Evolutionary conservation across 345 rosid species (phyloP), one percentile per base, ranked within the genome.

Genomic region (Populus davidiana): DNA sequence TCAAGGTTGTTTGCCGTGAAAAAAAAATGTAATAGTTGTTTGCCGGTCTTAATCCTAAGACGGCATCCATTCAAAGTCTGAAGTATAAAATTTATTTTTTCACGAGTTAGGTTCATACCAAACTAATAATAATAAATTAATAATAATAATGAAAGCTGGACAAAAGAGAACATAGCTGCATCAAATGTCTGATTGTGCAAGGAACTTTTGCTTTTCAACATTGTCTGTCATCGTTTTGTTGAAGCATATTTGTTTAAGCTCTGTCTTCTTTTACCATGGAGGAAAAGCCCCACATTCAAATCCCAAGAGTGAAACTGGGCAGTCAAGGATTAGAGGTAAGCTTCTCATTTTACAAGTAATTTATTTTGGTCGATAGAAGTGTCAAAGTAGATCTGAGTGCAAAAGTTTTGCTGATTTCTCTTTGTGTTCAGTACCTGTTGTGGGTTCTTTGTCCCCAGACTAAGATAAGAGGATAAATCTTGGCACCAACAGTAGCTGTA

Each of bases 241-340:
- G 43, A 39, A 39, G 10, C 27, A 73, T 73, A 33, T 36, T 38
- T 11, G 23, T 29, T 29, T 23, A 13, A 38, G 47, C 21, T 36
- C 10, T 56, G 67, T 72, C 47, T 59, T 27, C 49, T 56, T 36
- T 38, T 17, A 23, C 36, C 14, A 74, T 74, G 77, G 77, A 74
- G 85, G 87, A 73, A 36, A 70, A 81, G 11, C 44, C 65, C 38
- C 44, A 33, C 27, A 72, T 85, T 39, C 36, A 33, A 33, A 33
- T 33, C 36, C 36, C 36, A 33, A 33, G 36, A 33, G 36, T 33
- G 36, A 33, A 4, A 4, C 36, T 33, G 36, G 36, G 36, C 36
- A 33, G 36, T 33, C 36, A 33, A 33, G 36, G 36, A 33, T 33
- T 33, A 33, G 36, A 33, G 36, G 36, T 33, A 33, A 33, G 36